These are phyloP conservation scores for Arthrobotrys iridis DNA, from an alignment of 2,329 filamentous ascomycete genomes.

Conservation along the genomic window DNA sequence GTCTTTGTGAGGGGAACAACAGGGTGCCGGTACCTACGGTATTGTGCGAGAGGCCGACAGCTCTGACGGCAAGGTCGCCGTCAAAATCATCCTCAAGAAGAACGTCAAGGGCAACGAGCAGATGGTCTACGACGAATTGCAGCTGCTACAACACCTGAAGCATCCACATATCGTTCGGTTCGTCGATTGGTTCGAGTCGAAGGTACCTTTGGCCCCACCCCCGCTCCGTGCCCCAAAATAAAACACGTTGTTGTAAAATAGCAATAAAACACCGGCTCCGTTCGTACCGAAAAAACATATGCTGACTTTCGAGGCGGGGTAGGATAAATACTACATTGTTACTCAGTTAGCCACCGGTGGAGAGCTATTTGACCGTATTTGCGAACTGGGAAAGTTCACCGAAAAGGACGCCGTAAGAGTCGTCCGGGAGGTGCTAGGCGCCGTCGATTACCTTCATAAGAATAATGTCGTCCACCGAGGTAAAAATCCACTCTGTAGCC, in stretches of 20 bases:
- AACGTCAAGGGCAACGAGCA: conserved; percentile 97
- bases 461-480: conserved; percentile 97
- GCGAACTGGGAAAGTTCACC: conserved; percentile 96
- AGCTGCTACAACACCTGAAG: conserved; percentile 88
- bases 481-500: conserved; percentile 61
- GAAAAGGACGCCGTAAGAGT: conserved; percentile 97
- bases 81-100: conserved; percentile 99
- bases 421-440: conserved; percentile 90
- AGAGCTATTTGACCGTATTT: conserved; percentile 97
- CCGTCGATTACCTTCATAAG: conserved; percentile 91
- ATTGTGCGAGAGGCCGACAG: conserved; percentile 95
- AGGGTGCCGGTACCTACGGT: conserved; percentile 94
- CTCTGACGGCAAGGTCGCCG: conserved; percentile 83
- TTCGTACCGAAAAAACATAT: conserved; percentile 1
- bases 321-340: conserved; percentile 99
- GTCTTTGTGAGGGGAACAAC: conserved; percentile 1
- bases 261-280: conserved; percentile 2
- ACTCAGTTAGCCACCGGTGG: conserved; percentile 95
- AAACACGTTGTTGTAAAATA: too few species aligned
- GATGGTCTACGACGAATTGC: conserved; percentile 98
- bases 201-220: conserved; percentile 70
- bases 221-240: neutral
- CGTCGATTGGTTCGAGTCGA: conserved; percentile 98
- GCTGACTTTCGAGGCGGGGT: conserved; percentile 41
- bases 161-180: conserved; percentile 98